phyloP scores from a whole-genome alignment of 345 rosid genomes.

The Gossypium mustelinum region DNA sequence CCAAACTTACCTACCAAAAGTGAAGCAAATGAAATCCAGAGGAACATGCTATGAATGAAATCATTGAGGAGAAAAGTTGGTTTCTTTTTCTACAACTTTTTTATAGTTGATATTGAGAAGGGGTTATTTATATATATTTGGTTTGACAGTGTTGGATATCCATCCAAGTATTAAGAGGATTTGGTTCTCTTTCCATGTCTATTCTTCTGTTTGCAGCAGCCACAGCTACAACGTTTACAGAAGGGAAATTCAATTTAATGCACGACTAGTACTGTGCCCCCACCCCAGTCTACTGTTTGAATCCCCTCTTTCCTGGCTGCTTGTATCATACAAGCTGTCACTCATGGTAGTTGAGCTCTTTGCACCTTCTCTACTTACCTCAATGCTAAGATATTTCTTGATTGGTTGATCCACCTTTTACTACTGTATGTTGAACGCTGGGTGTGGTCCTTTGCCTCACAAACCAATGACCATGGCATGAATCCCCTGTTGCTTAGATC shows the following conservation, averaged over 20 bases:
- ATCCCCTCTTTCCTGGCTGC: neutral
- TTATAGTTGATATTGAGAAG: neutral
- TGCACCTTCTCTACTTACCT: too few species aligned
- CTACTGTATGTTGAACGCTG: neutral
- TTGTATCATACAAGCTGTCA: neutral
- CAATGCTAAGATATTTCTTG: neutral
- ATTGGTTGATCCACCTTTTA: neutral
- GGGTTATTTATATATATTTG: neutral
- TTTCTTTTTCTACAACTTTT: neutral
- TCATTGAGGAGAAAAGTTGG: neutral
- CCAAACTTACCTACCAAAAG: constrained; percentile 17
- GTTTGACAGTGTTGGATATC: neutral
- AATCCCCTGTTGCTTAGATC: neutral
- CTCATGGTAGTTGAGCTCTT: neutral
- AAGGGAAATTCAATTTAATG: neutral
- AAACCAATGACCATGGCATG: neutral
- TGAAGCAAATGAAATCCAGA: constrained; percentile 2
- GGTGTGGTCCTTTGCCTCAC: neutral
- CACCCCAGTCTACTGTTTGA: neutral
- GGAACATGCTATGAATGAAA: constrained; percentile 6
- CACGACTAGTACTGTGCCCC: neutral
- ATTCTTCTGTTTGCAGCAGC: neutral
- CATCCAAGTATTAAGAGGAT: neutral
- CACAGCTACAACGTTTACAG: neutral
- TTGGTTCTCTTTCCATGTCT: constrained; percentile 6